Evolutionary conservation across 768 basidiomycete species (phyloP).

Genomic region (Heimioporus sp.): DNA sequence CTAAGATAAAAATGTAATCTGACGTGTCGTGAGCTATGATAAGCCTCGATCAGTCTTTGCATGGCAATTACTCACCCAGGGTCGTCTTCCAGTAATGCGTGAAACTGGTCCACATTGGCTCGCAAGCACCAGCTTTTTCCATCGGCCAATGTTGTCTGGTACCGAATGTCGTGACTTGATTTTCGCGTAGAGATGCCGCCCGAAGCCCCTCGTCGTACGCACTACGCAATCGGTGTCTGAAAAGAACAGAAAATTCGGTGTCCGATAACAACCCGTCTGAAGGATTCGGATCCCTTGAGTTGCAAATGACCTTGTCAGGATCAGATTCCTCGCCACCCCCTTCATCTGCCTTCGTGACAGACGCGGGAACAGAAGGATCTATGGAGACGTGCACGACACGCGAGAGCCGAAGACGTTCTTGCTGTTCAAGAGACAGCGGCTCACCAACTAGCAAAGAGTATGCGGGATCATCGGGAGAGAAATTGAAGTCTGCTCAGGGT

Average conservation of each 20-base stretch:
- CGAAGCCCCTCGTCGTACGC: conserved; percentile 61
- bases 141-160: conserved; percentile 40
- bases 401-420: conserved; percentile 52
- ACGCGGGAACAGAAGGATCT: conserved; percentile 51
- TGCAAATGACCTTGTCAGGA: conserved; percentile 71
- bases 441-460: conserved; percentile 77
- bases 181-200: conserved; percentile 10
- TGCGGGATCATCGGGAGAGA: conserved; percentile 74
- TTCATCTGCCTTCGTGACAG: conserved; percentile 25
- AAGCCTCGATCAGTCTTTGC: not conserved
- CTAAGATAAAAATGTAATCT: conserved; percentile 91
- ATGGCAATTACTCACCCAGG: conserved; percentile 64
- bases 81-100: conserved; percentile 85
- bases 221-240: conserved; percentile 49
- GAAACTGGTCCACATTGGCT: conserved; percentile 87
- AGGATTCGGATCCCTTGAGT: conserved; percentile 57
- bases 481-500: conserved; percentile 76
- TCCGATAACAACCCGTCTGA: conserved; percentile 70
- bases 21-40: conserved; percentile 7
- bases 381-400: conserved; percentile 71
- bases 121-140: conserved; percentile 53
- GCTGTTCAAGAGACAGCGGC: conserved; percentile 53
- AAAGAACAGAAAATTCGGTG: conserved; percentile 50
- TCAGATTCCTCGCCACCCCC: conserved; percentile 47
- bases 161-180: conserved; percentile 46